phyloP scores from a whole-genome alignment of 768 basidiomycete species.

The Coprinellus micaceus region DNA sequence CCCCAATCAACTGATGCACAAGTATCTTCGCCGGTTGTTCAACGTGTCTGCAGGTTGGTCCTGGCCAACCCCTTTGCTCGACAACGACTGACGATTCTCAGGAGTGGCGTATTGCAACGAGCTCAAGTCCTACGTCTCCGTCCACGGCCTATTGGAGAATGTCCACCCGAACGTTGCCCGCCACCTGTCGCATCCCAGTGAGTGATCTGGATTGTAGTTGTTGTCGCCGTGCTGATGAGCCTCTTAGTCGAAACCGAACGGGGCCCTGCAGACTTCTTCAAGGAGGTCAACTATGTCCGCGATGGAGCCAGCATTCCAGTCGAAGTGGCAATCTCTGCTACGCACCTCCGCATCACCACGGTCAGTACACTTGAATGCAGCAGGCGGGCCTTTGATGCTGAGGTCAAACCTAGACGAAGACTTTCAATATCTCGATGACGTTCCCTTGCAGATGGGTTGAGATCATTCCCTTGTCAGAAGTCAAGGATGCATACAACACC shows the following conservation, averaged over 20 bases:
- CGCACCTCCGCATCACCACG: slow-evolving; percentile 75
- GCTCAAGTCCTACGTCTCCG: slow-evolving; percentile 60
- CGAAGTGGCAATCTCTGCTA: slow-evolving; percentile 57
- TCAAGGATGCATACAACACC: slow-evolving; percentile 85
- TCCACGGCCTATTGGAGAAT: slow-evolving; percentile 54
- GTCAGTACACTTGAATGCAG: slow-evolving; percentile 42
- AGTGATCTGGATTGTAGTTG: slow-evolving; percentile 16
- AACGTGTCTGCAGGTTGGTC: slow-evolving; percentile 57
- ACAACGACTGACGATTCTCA: slow-evolving; percentile 18
- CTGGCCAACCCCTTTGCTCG: neutral
- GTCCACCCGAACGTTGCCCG: slow-evolving; percentile 47
- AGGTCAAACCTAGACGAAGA: slow-evolving; percentile 47
- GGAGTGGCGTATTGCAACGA: slow-evolving; percentile 50
- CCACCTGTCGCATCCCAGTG: slow-evolving; percentile 55
- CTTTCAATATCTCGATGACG: slow-evolving; percentile 64
- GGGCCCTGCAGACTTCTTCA: slow-evolving; percentile 51
- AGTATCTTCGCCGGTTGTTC: slow-evolving; percentile 73
- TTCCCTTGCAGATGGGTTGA: slow-evolving; percentile 78
- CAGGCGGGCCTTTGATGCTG: neutral
- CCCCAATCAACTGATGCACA: slow-evolving; percentile 65
- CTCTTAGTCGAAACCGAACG: slow-evolving; percentile 56
- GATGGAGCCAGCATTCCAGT: slow-evolving; percentile 72
- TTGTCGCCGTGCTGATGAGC: slow-evolving; percentile 4
- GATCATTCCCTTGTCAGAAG: slow-evolving; percentile 71
- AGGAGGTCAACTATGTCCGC: slow-evolving; percentile 64